Base-by-base conservation (phyloP, 257 asterid species). In the Nicotiana otophora region DNA sequence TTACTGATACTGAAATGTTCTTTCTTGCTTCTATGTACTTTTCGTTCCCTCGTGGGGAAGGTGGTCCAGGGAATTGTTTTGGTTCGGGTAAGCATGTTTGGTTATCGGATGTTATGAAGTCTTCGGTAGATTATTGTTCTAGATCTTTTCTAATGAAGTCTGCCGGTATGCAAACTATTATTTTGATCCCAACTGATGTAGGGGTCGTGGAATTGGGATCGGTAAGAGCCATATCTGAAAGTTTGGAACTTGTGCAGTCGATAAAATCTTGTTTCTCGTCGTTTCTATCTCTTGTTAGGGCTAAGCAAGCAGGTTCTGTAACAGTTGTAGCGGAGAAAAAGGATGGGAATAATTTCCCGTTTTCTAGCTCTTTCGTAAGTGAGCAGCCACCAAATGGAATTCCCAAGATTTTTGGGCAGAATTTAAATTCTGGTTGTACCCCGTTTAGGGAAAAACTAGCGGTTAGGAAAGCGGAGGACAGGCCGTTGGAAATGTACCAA, bases 181-280 rank as follows among this genome's bases (percentile, higher is more conserved):
- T 90, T 58, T 82, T 96, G 91, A 87, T 96, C 65, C 99, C 99
- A 55, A 92, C 96, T 53, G 93, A 90, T 69, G 81, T 91, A 5
- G 98, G 99, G 5, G 99, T 96, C 2, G 92, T 96, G 76, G 99
- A 96, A 81, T 86, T 96, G 77, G 99, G 99, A 2, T 96, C 99
- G 0, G 91, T 93, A 2, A 91, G 92, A 81, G 80, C 90, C 80
- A 87, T 96, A 17, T 94, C 97, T 1, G 99, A 93, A 78, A 93
- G 86, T 69, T 20, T 60, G 75, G 93, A 91, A 85, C 87, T 93
- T 36, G 28, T 93, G 68, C 90, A 89, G 81, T 81, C 87, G 60
- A 84, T 91, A 19, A 88, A 83, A 15, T 91, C 96, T 11, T 84
- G 88, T 12, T 95, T 95, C 87, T 89, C 95, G 0, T 88, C 95